phyloP scores from a whole-genome alignment of 306 rosid species.

The Rubus parviflorus region DNA sequence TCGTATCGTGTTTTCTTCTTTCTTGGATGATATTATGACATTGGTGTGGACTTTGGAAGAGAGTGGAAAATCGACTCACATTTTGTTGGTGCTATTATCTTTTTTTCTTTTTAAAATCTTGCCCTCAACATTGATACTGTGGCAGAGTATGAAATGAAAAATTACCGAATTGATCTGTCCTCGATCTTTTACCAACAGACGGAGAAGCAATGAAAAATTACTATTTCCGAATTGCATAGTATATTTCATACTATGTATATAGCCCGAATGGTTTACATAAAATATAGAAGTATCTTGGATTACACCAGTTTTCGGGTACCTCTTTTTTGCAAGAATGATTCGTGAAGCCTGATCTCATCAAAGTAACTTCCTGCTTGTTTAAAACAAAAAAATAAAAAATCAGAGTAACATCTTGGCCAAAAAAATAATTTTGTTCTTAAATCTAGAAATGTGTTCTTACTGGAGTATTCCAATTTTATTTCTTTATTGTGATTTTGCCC shows the following conservation, averaged over 20 bases:
- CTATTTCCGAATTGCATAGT: too few species aligned
- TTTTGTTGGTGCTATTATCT: neutral
- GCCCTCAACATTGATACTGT: neutral
- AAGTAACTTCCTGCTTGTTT: neutral
- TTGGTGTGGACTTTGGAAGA: conserved; percentile 17
- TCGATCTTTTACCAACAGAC: too few species aligned
- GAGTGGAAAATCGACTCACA: conserved; percentile 26
- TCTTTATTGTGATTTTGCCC: conserved; percentile 3
- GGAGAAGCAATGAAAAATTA: too few species aligned
- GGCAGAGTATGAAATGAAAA: neutral
- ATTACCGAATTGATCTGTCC: neutral
- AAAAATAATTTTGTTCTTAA: neutral
- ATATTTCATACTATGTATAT: too few species aligned
- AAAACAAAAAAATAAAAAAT: neutral
- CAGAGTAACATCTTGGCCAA: neutral
- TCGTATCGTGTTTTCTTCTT: conserved; percentile 25
- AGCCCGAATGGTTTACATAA: too few species aligned
- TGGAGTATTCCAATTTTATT: neutral
- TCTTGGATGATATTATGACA: conserved; percentile 18
- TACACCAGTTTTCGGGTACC: too few species aligned
- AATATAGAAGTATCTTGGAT: too few species aligned
- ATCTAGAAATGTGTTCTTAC: neutral
- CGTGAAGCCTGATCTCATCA: neutral
- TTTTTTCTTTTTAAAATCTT: neutral
- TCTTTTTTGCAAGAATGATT: too few species aligned